Evolutionary conservation across 495 filamentous ascomycete genomes (phyloP).

Genomic region (Neurospora sp.): DNA sequence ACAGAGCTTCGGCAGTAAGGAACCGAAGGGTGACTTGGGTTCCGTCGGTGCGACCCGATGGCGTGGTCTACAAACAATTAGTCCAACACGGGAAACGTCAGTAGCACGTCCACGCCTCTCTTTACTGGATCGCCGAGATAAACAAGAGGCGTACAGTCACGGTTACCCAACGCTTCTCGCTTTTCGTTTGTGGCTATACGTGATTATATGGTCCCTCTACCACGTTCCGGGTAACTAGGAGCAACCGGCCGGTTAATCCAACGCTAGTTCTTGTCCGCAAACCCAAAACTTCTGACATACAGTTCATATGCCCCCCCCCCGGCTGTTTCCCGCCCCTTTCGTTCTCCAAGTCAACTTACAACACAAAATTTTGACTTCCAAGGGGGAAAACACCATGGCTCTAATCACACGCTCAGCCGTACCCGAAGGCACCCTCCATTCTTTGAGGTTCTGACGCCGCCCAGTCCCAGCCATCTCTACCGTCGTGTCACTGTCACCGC

Average conservation of each 20-base stretch:
- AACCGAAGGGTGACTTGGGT: background rate
- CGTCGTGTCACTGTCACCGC: background rate
- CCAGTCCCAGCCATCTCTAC: background rate
- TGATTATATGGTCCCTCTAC: background rate
- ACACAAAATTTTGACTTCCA: background rate
- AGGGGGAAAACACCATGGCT: background rate
- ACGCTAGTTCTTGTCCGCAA: background rate
- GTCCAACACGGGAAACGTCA: background rate
- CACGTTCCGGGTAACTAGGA: background rate
- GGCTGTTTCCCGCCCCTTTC: background rate
- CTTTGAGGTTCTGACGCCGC: background rate
- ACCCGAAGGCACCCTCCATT: background rate
- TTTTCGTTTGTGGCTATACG: background rate
- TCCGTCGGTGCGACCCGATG: background rate
- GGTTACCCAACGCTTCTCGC: background rate
- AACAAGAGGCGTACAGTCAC: background rate
- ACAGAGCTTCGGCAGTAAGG: background rate
- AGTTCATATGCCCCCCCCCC: too few relatives aligned
- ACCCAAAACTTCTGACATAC: background rate
- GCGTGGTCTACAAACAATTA: background rate
- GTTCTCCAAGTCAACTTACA: background rate
- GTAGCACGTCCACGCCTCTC: background rate
- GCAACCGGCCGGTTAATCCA: background rate
- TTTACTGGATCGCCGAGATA: background rate
- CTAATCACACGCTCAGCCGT: background rate